Conservation (phyloP, 208 protist species). For the Lotmaria passim region DNA sequence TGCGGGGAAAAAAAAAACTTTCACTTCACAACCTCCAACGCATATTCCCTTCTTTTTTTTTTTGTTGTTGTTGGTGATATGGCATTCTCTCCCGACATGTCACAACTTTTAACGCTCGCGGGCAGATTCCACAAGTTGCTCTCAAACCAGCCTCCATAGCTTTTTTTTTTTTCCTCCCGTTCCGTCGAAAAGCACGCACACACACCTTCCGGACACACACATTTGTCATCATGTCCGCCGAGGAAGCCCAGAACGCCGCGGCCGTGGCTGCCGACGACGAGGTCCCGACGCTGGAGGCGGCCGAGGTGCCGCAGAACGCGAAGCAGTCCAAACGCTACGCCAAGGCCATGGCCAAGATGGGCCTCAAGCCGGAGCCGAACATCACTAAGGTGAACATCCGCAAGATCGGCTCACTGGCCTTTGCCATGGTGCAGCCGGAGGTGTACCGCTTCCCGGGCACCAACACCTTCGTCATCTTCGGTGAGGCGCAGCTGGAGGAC, state of each 20-base stretch:
- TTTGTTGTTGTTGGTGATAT: too few relatives aligned
- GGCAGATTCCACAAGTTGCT: too few relatives aligned
- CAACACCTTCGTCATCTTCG: conserved; percentile 98
- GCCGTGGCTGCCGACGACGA: conserved; percentile 60
- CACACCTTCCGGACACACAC: background rate
- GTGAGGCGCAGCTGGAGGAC: conserved; percentile 97
- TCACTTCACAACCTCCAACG: too few relatives aligned
- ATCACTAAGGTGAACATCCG: conserved; percentile 94
- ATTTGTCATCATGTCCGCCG: conserved; percentile 52
- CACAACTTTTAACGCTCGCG: too few relatives aligned
- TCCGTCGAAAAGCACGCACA: background rate
- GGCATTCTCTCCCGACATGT: too few relatives aligned
- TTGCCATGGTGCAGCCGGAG: conserved; percentile 95
- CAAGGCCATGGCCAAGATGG: conserved; percentile 97
- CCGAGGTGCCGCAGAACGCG: conserved; percentile 66
- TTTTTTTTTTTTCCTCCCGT: conserved; percentile 11
- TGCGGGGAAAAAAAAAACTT: too few relatives aligned
- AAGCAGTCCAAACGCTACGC: conserved; percentile 95
- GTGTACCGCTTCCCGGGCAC: conserved; percentile 95
- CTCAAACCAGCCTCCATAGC: too few relatives aligned
- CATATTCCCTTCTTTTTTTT: too few relatives aligned
- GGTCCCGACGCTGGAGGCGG: conserved; percentile 76
- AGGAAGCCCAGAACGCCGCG: conserved; percentile 63
- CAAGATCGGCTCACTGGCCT: conserved; percentile 90
- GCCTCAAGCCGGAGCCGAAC: conserved; percentile 94